Evolutionary conservation across 495 filamentous ascomycete species (phyloP).

Genomic region (Penicillium daleae): DNA sequence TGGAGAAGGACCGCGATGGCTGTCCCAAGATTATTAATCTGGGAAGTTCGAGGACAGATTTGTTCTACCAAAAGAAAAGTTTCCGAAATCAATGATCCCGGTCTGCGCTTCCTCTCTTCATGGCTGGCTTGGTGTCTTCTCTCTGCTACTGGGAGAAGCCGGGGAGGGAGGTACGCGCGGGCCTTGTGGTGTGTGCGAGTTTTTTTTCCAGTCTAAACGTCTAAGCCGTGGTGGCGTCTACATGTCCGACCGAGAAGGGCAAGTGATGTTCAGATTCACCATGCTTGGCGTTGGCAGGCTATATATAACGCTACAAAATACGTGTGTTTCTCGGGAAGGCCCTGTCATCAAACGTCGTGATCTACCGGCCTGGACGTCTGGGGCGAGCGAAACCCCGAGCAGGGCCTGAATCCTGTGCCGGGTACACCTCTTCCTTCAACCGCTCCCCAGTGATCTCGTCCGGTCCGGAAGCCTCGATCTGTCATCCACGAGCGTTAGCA

Average conservation of each 20-base stretch:
- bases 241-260: background rate
- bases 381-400: conserved; percentile 81
- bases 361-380: conserved; percentile 76
- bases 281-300: conserved; percentile 9
- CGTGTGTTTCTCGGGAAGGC: background rate
- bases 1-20: conserved; percentile 97
- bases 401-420: conserved; percentile 60
- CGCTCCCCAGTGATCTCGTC: conserved; percentile 75
- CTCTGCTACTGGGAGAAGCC: conserved; percentile 4
- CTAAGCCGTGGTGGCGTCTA: background rate
- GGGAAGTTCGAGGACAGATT: conserved; percentile 91
- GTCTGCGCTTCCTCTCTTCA: conserved; percentile 8
- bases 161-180: conserved; percentile 12
- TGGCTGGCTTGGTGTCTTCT: conserved; percentile 23
- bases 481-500: conserved; percentile 18
- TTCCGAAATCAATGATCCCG: conserved; percentile 66
- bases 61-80: conserved; percentile 85
- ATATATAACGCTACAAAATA: conserved; percentile 16
- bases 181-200: conserved; percentile 3
- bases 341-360: conserved; percentile 8
- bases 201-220: conserved; percentile 2
- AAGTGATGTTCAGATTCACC: background rate
- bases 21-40: conserved; percentile 99
- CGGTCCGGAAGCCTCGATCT: conserved; percentile 71
- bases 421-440: conserved; percentile 77